phyloP scores from a whole-genome alignment of 352 stramenopile genomes.

The Phytophthora boehmeriae region DNA sequence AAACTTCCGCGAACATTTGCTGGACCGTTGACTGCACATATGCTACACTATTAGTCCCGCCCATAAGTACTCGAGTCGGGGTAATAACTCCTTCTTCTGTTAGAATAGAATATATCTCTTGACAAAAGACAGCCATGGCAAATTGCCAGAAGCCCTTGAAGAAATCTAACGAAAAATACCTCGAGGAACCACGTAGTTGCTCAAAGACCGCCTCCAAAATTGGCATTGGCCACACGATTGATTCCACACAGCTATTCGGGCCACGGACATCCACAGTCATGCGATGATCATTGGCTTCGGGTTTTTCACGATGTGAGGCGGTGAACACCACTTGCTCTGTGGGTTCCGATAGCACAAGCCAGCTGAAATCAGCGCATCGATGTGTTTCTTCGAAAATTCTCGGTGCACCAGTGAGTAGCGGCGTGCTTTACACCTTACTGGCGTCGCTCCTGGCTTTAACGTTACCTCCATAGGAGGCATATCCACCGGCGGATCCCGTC shows the following conservation, averaged over 20 bases:
- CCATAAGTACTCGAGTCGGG: conserved; percentile 9
- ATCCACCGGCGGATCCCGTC: conserved; percentile 1
- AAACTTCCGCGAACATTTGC: conserved; percentile 14
- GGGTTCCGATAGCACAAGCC: conserved; percentile 4
- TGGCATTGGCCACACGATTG: conserved; percentile 10
- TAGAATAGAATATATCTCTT: conserved; percentile 10
- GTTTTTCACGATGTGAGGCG: conserved; percentile 3
- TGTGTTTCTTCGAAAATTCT: conserved; percentile 2
- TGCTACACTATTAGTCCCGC: conserved; percentile 7
- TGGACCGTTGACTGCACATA: conserved; percentile 10
- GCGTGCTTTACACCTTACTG: background rate
- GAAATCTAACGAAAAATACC: conserved; percentile 17
- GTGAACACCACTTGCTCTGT: conserved; percentile 7
- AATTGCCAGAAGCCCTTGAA: conserved; percentile 18
- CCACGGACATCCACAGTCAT: conserved; percentile 6
- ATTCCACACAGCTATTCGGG: background rate
- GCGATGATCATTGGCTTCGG: background rate
- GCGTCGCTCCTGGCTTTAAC: conserved; percentile 1
- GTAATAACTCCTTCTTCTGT: conserved; percentile 11
- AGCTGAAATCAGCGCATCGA: conserved; percentile 6
- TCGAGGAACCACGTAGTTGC: background rate
- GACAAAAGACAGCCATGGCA: conserved; percentile 4
- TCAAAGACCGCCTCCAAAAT: conserved; percentile 14
- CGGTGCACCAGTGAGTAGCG: conserved; percentile 2
- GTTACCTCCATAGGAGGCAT: conserved; percentile 3